Evolutionary conservation across 2,329 filamentous ascomycete genomes (phyloP).

Genomic region (Ceratocystis colombiana): DNA sequence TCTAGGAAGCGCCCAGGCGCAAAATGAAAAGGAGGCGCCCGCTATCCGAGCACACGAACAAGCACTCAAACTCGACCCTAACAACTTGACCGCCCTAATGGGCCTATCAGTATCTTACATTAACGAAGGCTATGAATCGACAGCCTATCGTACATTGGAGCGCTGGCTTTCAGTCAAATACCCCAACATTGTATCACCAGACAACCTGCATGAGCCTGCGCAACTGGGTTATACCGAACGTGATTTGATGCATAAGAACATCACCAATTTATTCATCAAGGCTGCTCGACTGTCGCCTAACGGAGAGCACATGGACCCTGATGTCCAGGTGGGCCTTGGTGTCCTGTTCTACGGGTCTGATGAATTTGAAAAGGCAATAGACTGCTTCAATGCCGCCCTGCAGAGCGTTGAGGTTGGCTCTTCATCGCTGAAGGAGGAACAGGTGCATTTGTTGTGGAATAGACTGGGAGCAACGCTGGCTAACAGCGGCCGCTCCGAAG

Average conservation of each 20-base stretch:
- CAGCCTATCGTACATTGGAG: constrained; percentile 89
- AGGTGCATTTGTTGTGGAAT: constrained; percentile 95
- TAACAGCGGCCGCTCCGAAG: constrained; percentile 85
- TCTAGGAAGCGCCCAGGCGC: constrained; percentile 83
- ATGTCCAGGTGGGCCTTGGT: constrained; percentile 92
- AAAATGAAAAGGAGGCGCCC: constrained; percentile 96
- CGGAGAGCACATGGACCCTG: constrained; percentile 93
- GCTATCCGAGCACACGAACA: constrained; percentile 90
- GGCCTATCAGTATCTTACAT: constrained; percentile 93
- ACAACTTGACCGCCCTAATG: constrained; percentile 85
- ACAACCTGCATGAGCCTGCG: constrained; percentile 60
- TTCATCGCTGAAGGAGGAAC: constrained; percentile 64
- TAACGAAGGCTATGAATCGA: constrained; percentile 96
- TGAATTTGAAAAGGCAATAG: constrained; percentile 96
- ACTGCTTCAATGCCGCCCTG: constrained; percentile 91
- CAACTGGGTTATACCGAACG: constrained; percentile 93
- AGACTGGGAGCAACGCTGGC: constrained; percentile 89
- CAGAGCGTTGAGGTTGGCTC: constrained; percentile 74
- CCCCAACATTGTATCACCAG: constrained; percentile 64
- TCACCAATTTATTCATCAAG: constrained; percentile 82
- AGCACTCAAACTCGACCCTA: constrained; percentile 75
- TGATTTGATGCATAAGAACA: constrained; percentile 75
- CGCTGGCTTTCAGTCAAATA: constrained; percentile 96
- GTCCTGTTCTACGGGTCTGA: constrained; percentile 97
- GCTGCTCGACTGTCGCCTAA: constrained; percentile 86